Evolutionary conservation across 768 basidiomycete species (phyloP), one percentile per base, ranked within the genome.

Genomic region (Suillus plorans): DNA sequence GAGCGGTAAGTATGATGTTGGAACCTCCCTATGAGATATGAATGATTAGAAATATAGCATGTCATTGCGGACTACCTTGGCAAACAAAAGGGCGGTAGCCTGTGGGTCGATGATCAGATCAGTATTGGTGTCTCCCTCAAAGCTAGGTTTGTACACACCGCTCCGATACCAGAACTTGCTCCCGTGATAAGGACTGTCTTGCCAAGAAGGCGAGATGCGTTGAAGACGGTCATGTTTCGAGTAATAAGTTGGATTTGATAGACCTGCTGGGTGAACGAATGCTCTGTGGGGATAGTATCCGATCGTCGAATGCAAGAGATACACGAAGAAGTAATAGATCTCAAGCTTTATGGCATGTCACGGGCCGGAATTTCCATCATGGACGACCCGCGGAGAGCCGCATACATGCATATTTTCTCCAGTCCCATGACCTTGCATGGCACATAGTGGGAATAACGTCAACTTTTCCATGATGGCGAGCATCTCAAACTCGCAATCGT

Each of bases 111-210:
- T 22, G 41, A 42, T 22, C 52, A 36, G 61, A 42, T 62, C 50
- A 52, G 64, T 28, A 20, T 5, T 55, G 34, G 42, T 42, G 52
- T 63, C 45, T 64, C 22, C 18, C 31, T 47, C 63, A 20, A 53
- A 42, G 60, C 20, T n/a, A 20, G 52, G 31, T n/a, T 25, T 16
- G 45, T 55, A 77, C 89, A 73, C 71, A 93, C 92, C 63, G 93
- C 90, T 63, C 95, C 95, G 68, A 97, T 97, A 52, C 95, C 95
- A 50, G 89, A 86, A 73, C 91, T 92, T 5, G 95, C 94, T 25
- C 95, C 95, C 36, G 95, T 97, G 66, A 97, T 84, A 59, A 97
- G 84, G 64, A 94, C 90, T 41, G 89, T 93, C 78, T 95, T 94
- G 71, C 90, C 90, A 47, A 89, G 74, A n/a, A 95, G 79, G 70